Evolutionary conservation across 1,284 basidiomycete genomes (phyloP), one percentile per base, ranked within the genome.

Genomic region (Marasmius oreades): DNA sequence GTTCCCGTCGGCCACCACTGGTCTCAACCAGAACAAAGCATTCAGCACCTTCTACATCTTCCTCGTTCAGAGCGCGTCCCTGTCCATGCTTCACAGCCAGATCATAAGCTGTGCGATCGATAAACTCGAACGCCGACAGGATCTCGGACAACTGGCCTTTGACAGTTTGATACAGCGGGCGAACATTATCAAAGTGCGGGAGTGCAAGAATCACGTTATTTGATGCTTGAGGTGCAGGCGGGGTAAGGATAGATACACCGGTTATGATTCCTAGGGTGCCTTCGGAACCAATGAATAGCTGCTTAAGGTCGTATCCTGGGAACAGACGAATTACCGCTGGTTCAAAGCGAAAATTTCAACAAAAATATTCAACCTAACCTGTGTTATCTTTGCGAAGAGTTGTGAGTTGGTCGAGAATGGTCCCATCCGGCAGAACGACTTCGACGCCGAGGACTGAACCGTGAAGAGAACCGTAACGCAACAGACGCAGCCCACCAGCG

Each of bases 311-410:
- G 69, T 98, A 96, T n/a, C 96, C 94, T 94, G 62, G 24, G 51
- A 22, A 51, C 31, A 45, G 57, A 26, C 42, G 51, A 53, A 37
- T 46, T 59, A 51, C 28, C 54, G 24, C 34, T 36, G 34, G 34
- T 31, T 45, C 43, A n/a, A 31, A 33, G n/a, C n/a, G n/a, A n/a
- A n/a, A n/a, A n/a, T n/a, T n/a, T n/a, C n/a, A n/a, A n/a, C 22
- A 51, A n/a, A 14, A 59, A 56, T 5, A 31, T 31, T 31, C 28
- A 31, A n/a, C n/a, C 28, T 31, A 10, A 90, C 94, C 95, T 2
- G 97, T 99, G 71, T 99, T 99, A 73, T 99, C 97, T 75, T 99
- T 99, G 50, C 97, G 84, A 57, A 99, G 74, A 28, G 88, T 85
- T 6, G 89, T 85, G 34, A 95, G 73, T 61, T 90, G 88, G 65